These are phyloP conservation scores for Fraxinus excelsior DNA, from an alignment of 257 asterid species.

Conservation along the genomic window DNA sequence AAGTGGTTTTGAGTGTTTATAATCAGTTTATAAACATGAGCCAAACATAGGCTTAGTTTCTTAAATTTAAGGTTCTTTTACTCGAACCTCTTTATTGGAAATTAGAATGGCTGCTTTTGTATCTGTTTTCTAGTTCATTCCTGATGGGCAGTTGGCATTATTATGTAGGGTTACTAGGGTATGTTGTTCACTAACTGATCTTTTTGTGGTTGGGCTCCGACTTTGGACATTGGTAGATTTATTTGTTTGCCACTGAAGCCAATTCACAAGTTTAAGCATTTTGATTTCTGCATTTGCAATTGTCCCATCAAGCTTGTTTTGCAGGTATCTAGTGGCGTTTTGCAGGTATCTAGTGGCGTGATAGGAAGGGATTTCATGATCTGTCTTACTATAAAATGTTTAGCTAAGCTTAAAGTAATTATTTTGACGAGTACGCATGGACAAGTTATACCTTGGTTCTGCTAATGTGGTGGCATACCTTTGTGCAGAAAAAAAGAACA, in stretches of 20 bases:
- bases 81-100: background rate
- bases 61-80: constrained; percentile 16
- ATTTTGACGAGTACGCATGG: background rate
- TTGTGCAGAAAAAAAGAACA: background rate
- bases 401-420: background rate
- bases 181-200: background rate
- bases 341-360: background rate
- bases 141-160: background rate
- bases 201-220: background rate
- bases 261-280: background rate
- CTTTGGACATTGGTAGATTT: constrained; percentile 9
- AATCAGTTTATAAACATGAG: too few species aligned
- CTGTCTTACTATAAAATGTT: background rate
- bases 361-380: background rate
- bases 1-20: too few species aligned
- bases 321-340: background rate
- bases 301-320: background rate
- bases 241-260: constrained; percentile 4
- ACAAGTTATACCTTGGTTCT: background rate
- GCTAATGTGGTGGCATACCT: background rate
- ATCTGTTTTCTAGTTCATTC: background rate
- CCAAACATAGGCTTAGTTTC: constrained; percentile 1
- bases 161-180: background rate
- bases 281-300: background rate
- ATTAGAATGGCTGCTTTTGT: constrained; percentile 1